A percentile compares a stretch with the other conserved stretches of the same genome.
Evolutionary conservation across 495 filamentous ascomycete genomes (phyloP).

Genomic region (Neurospora sp.): DNA sequence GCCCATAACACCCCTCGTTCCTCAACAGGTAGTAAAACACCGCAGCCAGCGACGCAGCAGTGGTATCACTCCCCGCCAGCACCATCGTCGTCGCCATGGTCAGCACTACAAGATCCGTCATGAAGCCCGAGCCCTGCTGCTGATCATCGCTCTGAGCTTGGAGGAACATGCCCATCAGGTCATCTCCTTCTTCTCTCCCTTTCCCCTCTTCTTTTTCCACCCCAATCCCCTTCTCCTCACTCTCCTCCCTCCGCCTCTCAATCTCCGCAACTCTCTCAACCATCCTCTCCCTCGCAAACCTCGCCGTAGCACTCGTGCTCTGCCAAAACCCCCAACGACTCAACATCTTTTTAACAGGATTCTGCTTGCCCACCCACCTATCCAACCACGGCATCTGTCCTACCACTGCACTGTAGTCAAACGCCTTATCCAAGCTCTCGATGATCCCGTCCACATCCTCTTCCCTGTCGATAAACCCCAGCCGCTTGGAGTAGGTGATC

Average conservation of each 20-base stretch:
- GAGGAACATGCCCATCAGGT: not conserved
- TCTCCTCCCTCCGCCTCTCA: not conserved
- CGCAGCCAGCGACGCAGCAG: conserved; percentile 38
- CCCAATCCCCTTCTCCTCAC: no score
- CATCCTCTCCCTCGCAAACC: not conserved
- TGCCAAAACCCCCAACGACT: not conserved
- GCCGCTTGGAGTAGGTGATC: conserved; percentile 45
- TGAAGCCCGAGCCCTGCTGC: conserved; percentile 36
- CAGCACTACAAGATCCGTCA: conserved; percentile 40
- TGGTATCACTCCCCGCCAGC: conserved; percentile 47
- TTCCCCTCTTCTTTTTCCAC: no score
- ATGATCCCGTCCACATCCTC: conserved; percentile 42
- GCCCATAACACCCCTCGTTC: conserved; percentile 24
- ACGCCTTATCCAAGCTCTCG: conserved; percentile 25
- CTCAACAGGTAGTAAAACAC: conserved; percentile 43
- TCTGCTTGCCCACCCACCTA: not conserved
- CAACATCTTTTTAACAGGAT: not conserved
- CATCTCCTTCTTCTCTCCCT: not conserved
- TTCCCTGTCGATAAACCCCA: conserved; percentile 44
- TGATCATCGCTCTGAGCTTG: conserved; percentile 8
- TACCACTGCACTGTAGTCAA: conserved; percentile 36
- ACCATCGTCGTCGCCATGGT: conserved; percentile 44
- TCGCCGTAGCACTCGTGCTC: not conserved
- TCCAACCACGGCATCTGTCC: conserved; percentile 39
- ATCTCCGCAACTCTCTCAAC: not conserved